Evolutionary conservation across 768 basidiomycete species (phyloP).

Genomic region (Rubroboletus satanas): DNA sequence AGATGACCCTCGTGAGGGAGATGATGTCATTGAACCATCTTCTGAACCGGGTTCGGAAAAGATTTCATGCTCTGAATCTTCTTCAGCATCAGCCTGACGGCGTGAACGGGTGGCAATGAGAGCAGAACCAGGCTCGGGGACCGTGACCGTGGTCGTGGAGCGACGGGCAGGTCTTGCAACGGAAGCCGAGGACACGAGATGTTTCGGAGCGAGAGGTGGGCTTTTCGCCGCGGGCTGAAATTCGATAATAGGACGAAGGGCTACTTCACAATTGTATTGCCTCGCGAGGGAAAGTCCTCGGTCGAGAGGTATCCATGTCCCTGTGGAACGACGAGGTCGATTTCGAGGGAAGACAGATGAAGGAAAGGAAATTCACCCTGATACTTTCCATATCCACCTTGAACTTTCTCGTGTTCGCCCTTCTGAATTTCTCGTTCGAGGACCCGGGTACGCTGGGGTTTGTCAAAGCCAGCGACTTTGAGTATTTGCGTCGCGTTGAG

Average conservation of each 20-base stretch:
- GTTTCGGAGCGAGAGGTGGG: conserved; percentile 94
- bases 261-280: conserved; percentile 87
- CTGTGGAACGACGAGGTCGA: conserved; percentile 39
- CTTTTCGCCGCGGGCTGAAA: conserved; percentile 87
- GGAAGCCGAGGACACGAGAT: conserved; percentile 71
- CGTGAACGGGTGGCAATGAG: conserved; percentile 55
- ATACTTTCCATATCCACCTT: conserved; percentile 99
- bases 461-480: conserved; percentile 99
- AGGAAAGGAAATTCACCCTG: conserved; percentile 64
- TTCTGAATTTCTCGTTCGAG: conserved; percentile 98
- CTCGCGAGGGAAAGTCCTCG: conserved; percentile 80
- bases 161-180: conserved; percentile 33
- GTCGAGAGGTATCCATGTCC: conserved; percentile 98
- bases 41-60: conserved; percentile 74
- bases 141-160: conserved; percentile 2
- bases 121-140: conserved; percentile 15
- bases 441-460: conserved; percentile 95
- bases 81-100: conserved; percentile 46
- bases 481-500: conserved; percentile 98
- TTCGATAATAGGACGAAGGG: conserved; percentile 91
- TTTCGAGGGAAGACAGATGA: background rate
- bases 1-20: conserved; percentile 78
- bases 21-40: conserved; percentile 87
- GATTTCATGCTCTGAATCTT: conserved; percentile 60
- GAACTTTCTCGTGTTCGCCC: conserved; percentile 98